Evolutionary conservation across 164 flowering plant species (phyloP).

Genomic region (Hamamelis virginiana): DNA sequence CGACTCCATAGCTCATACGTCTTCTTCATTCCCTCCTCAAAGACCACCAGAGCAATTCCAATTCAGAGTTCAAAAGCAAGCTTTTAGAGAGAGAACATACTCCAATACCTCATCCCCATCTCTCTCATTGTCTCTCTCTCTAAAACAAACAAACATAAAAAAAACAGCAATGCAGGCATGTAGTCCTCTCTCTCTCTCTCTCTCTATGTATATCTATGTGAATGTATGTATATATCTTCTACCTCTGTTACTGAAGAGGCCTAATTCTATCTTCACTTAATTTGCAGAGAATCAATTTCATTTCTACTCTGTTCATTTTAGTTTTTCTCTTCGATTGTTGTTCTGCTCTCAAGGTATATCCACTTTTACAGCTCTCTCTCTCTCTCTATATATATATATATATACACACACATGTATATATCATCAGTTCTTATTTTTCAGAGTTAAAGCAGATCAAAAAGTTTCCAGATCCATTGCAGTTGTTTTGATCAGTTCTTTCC

Average conservation of each 20-base stretch:
- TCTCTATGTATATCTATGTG: neutral
- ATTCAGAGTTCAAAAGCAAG: no score
- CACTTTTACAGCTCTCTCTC: no score
- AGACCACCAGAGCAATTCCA: no score
- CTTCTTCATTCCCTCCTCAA: no score
- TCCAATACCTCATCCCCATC: neutral
- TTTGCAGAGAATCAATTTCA: constrained; percentile 20
- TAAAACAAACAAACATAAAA: neutral
- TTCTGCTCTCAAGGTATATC: constrained; percentile 51
- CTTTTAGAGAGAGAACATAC: neutral
- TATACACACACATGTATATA: neutral
- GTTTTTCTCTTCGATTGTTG: constrained; percentile 26
- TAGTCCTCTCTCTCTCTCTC: neutral
- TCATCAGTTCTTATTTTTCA: neutral
- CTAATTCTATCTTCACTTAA: neutral
- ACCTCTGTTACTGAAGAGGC: neutral
- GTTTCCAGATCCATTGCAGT: no score
- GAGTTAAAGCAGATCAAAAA: no score
- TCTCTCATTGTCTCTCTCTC: neutral
- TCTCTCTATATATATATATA: neutral
- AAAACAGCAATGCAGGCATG: constrained; percentile 10
- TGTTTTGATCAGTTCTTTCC: neutral
- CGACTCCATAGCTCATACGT: no score
- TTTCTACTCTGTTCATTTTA: constrained; percentile 20
- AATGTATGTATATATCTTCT: neutral